Evolutionary conservation across 768 basidiomycete genomes (phyloP).

Genomic region (Termitomyces titanicus): DNA sequence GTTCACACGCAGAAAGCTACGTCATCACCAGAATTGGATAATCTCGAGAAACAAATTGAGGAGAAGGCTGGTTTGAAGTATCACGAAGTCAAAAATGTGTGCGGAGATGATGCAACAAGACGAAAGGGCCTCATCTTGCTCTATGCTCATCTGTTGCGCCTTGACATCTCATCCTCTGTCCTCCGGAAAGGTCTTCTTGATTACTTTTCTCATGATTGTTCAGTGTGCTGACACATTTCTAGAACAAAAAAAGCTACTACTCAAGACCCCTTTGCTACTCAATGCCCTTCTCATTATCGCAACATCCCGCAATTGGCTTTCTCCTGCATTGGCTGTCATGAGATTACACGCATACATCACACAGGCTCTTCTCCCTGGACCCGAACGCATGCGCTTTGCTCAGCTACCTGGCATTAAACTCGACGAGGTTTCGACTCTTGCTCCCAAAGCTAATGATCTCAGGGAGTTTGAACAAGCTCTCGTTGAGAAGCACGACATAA

Average conservation of each 20-base stretch:
- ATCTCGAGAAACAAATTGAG: slow-evolving; percentile 49
- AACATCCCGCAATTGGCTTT: slow-evolving; percentile 85
- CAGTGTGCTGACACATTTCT: background rate
- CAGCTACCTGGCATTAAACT: slow-evolving; percentile 76
- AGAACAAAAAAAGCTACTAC: slow-evolving; percentile 73
- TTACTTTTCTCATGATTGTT: background rate
- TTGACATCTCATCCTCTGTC: slow-evolving; percentile 43
- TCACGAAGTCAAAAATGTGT: slow-evolving; percentile 43
- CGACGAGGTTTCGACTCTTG: slow-evolving; percentile 39
- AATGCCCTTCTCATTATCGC: slow-evolving; percentile 81
- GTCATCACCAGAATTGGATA: slow-evolving; percentile 35
- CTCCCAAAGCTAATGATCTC: slow-evolving; percentile 36
- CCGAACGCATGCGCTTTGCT: slow-evolving; percentile 47
- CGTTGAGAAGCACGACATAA: slow-evolving; percentile 47
- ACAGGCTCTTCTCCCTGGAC: slow-evolving; percentile 74
- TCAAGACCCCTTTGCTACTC: slow-evolving; percentile 69
- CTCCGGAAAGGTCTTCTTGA: slow-evolving; percentile 60
- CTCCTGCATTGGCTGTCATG: slow-evolving; percentile 74
- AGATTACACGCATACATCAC: slow-evolving; percentile 78
- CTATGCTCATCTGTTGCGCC: slow-evolving; percentile 83
- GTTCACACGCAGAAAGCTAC: slow-evolving; percentile 26
- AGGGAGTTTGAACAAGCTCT: slow-evolving; percentile 44
- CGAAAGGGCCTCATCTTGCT: slow-evolving; percentile 67
- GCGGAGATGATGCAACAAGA: slow-evolving; percentile 33
- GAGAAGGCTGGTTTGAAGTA: slow-evolving; percentile 50